Percentiles rank a stretch among this genome's conserved stretches.
Evolutionary conservation across 257 asterid species (phyloP).

Genomic region (Plantago elongata): DNA sequence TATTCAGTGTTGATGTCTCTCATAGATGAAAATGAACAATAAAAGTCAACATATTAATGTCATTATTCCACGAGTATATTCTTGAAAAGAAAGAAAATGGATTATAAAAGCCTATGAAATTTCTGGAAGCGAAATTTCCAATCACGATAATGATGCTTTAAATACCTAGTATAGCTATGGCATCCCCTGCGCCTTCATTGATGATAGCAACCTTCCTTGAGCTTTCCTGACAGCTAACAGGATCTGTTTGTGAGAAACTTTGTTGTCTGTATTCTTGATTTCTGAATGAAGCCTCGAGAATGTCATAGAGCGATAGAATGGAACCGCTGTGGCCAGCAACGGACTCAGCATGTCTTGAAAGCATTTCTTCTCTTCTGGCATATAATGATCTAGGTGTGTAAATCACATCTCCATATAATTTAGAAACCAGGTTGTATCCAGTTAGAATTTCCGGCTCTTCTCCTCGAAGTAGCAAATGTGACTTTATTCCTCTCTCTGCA

Average conservation of each 20-base stretch:
- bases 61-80: too few species aligned
- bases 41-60: slow-evolving; percentile 6
- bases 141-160: background rate
- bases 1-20: too few species aligned
- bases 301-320: slow-evolving; percentile 38
- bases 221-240: slow-evolving; percentile 17
- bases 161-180: slow-evolving; percentile 72
- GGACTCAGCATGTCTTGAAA: slow-evolving; percentile 50
- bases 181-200: slow-evolving; percentile 91
- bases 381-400: slow-evolving; percentile 70
- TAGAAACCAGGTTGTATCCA: slow-evolving; percentile 76
- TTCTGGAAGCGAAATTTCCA: slow-evolving; percentile 3
- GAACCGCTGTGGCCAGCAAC: slow-evolving; percentile 47
- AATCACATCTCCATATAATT: slow-evolving; percentile 59
- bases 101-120: background rate
- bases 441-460: slow-evolving; percentile 84
- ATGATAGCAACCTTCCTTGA: slow-evolving; percentile 52
- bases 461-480: slow-evolving; percentile 89
- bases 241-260: slow-evolving; percentile 18
- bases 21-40: background rate
- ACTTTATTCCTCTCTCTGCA: slow-evolving; percentile 82
- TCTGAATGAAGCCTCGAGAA: slow-evolving; percentile 31
- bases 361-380: slow-evolving; percentile 81
- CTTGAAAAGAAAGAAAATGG: too few species aligned
- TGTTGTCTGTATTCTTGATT: slow-evolving; percentile 18